Evolutionary conservation across 495 filamentous ascomycete genomes (phyloP), one percentile per base, ranked within the genome.

Genomic region (Hypoxylon trugodes): DNA sequence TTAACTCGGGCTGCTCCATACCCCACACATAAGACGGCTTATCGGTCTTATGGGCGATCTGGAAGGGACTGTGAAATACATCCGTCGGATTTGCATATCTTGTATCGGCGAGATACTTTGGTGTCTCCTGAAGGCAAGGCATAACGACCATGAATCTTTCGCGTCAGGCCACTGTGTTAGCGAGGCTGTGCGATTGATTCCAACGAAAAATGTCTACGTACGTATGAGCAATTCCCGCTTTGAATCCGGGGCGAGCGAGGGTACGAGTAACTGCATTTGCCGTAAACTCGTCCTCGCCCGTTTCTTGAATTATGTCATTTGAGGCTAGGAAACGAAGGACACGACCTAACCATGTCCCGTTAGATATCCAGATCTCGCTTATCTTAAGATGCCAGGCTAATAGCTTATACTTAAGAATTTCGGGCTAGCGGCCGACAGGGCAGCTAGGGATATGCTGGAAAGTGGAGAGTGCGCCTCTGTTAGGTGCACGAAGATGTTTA

Each of bases 251-350:
- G 12, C 66, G 63, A 5, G 75, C 66, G 5, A 82, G 51, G 16
- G 66, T 63, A 6, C 63, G 43, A 40, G 79, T 81, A 2, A 74
- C 33, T 0, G 56, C 68, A 35, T 63, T 79, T 3, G 76, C 73
- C 0, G 46, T 43, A 38, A 74, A 84, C 9, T 59, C 19, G 36
- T 80, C 73, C 6, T 57, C 18, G 5, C 56, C 69, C 0, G 62
- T 62, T 61, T 84, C 77, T n/a, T 65, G 58, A 40, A 84, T 68
- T 10, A 72, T 58, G 19, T 61, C 51, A 33, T 68, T 69, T 5
- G 79, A 74, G 2, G 75, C 75, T n/a, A 82, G 59, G 63, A 78
- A 80, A 7, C 81, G 76, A 15, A 82, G 58, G 48, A 84, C 26
- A 28, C 82, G 76, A 32, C 74, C 78, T 81, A 40, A 13, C 9